Conservation (phyloP, 1,139 yeast genomes). For the Nadsonia commutata region DNA sequence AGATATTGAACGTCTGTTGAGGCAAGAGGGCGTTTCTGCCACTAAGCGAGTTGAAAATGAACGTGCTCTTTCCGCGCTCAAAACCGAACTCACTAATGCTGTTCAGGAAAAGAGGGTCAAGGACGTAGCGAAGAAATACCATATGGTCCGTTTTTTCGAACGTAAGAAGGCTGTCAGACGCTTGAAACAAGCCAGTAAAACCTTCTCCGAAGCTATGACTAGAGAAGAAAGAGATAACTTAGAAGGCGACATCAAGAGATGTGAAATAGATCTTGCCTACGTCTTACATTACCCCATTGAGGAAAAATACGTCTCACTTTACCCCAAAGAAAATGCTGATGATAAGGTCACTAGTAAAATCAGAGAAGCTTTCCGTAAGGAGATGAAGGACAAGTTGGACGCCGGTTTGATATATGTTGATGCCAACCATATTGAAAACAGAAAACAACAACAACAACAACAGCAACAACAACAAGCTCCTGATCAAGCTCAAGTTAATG, state of each 20-base stretch:
- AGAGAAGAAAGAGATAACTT: slow-evolving; percentile 29
- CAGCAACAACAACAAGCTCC: slow-evolving; percentile 5
- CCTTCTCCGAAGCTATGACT: slow-evolving; percentile 20
- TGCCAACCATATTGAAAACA: slow-evolving; percentile 2
- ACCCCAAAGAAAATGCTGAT: slow-evolving; percentile 21
- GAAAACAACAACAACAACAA: background rate
- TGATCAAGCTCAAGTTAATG: slow-evolving; percentile 2
- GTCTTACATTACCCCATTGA: slow-evolving; percentile 64
- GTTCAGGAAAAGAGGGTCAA: slow-evolving; percentile 37
- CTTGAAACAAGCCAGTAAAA: slow-evolving; percentile 49
- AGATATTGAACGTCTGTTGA: slow-evolving; percentile 60
- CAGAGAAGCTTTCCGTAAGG: slow-evolving; percentile 13
- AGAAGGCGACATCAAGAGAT: slow-evolving; percentile 39
- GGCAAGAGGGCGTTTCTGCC: slow-evolving; percentile 38
- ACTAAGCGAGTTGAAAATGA: slow-evolving; percentile 69
- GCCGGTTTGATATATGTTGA: slow-evolving; percentile 10
- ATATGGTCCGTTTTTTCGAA: slow-evolving; percentile 88
- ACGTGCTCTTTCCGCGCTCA: slow-evolving; percentile 65
- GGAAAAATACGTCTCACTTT: slow-evolving; percentile 69
- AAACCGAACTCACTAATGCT: slow-evolving; percentile 47
- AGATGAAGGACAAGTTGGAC: slow-evolving; percentile 12
- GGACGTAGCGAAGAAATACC: slow-evolving; percentile 63
- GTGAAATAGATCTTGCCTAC: slow-evolving; percentile 64
- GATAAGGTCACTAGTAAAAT: slow-evolving; percentile 9
- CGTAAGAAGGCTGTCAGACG: slow-evolving; percentile 71